phyloP scores from a whole-genome alignment of 2,329 filamentous ascomycete genomes.

The Sphaceloma murrayae region DNA sequence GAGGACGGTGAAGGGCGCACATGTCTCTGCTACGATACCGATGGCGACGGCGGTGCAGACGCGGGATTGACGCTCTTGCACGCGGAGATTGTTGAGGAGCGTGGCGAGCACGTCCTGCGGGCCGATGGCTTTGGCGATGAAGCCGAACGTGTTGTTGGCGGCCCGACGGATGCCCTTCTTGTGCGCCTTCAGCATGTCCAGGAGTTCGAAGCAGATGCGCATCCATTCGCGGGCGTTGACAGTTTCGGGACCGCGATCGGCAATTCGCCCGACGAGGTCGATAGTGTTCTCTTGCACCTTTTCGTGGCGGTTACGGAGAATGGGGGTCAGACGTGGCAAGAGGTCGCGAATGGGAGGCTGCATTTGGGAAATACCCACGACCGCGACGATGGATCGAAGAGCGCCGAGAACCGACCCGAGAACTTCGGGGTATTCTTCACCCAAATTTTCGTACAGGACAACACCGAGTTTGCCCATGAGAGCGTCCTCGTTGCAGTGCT shows the following conservation, averaged over 20 bases:
- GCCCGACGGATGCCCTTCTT: slow-evolving; percentile 98
- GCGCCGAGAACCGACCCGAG: slow-evolving; percentile 93
- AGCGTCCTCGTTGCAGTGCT: slow-evolving; percentile 92
- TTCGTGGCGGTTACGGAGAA: slow-evolving; percentile 93
- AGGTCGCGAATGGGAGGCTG: slow-evolving; percentile 96
- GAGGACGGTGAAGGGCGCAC: slow-evolving; percentile 95
- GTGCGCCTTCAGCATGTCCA: slow-evolving; percentile 99
- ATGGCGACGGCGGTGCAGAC: slow-evolving; percentile 98
- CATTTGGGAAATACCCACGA: slow-evolving; percentile 97
- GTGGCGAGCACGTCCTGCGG: slow-evolving; percentile 95
- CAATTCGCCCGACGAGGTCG: slow-evolving; percentile 93
- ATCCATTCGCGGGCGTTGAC: slow-evolving; percentile 99
- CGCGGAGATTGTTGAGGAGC: slow-evolving; percentile 87
- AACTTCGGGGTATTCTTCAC: slow-evolving; percentile 97
- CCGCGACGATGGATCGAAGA: slow-evolving; percentile 89
- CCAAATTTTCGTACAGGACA: slow-evolving; percentile 94
- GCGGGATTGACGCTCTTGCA: slow-evolving; percentile 94
- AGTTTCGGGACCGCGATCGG: slow-evolving; percentile 89
- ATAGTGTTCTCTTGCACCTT: slow-evolving; percentile 99
- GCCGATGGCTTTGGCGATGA: slow-evolving; percentile 98
- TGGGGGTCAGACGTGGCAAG: slow-evolving; percentile 89
- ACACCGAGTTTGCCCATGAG: slow-evolving; percentile 92
- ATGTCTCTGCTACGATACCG: slow-evolving; percentile 96
- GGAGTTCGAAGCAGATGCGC: slow-evolving; percentile 97
- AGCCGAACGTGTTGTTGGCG: slow-evolving; percentile 98